Base-by-base conservation (phyloP, 2,329 filamentous ascomycete species). In the Aspergillus fischeri region DNA sequence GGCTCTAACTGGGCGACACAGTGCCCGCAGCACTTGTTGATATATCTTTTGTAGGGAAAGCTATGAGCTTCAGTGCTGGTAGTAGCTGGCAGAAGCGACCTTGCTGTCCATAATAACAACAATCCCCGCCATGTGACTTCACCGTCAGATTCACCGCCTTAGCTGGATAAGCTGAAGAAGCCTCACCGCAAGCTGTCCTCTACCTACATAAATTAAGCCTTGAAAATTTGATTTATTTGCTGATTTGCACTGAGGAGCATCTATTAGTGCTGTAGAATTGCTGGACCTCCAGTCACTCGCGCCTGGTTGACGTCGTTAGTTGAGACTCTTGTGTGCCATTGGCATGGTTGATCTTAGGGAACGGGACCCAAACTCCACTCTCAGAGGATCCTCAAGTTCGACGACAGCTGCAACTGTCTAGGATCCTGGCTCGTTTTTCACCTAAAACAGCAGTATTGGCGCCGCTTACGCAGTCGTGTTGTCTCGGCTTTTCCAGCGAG, bases 51-150 rank as follows among this genome's bases (percentile, higher is more conserved):
- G 41, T 20, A 10, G 20, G n/a, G 20, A 44, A 9, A 44, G 10
- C 41, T 47, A 21, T 24, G 9, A 25, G 24, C 24, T 14, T 27
- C 24, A 3, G 11, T 27, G 21, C 44, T 25, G 44, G 5, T 24
- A 25, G 24, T 10, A 24, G 32, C 14, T 17, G 11, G 24, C 50
- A 41, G 25, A 54, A 25, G 45, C 56, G 42, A 24, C 2, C 44
- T 47, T 47, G 44, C 21, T 47, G 44, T 47, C 14, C 21, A 47
- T 21, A 47, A 47, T 24, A 27, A 47, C 44, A 52, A 49, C 28
- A 53, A 32, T 57, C 63, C 61, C 66, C 66, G 67, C 65, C 68
- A 68, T 72, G 65, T 65, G 69, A 68, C 66, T 64, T 69, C 67
- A 69, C 65, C 65, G 65, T 62, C 64, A 60, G 60, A 62, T 48